These are phyloP conservation scores for Wickerhamiella domercqiae DNA, from an alignment of 805 yeast genomes.

Conservation along the genomic window DNA sequence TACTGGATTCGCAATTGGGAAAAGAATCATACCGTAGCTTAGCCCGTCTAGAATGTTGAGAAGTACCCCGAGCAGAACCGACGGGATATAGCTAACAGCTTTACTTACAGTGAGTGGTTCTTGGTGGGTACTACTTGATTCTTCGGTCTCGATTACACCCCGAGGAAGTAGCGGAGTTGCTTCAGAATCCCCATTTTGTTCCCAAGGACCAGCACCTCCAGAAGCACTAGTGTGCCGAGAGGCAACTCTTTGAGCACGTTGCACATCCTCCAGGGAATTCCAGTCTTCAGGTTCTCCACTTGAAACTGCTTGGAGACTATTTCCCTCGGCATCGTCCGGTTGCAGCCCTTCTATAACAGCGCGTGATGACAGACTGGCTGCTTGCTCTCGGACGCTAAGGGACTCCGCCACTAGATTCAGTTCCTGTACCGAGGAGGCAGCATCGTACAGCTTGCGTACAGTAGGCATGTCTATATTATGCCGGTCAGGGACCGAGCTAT, in stretches of 20 bases:
- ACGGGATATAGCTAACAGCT: slow-evolving; percentile 38
- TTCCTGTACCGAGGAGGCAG: slow-evolving; percentile 5
- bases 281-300: neutral
- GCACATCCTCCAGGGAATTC: neutral
- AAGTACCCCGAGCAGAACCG: slow-evolving; percentile 71
- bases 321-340: neutral
- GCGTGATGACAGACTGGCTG: slow-evolving; percentile 13
- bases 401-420: slow-evolving; percentile 11
- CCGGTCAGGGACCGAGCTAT: no score
- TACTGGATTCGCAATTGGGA: slow-evolving; percentile 71
- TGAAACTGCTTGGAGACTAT: no score
- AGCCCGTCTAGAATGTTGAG: slow-evolving; percentile 83
- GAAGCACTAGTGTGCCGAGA: neutral
- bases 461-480: slow-evolving; percentile 1
- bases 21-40: slow-evolving; percentile 94
- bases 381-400: slow-evolving; percentile 14
- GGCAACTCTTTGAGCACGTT: neutral
- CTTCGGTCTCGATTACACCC: neutral
- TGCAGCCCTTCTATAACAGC: slow-evolving; percentile 12
- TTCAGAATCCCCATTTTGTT: neutral
- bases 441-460: slow-evolving; percentile 1
- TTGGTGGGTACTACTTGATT: neutral
- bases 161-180: neutral
- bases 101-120: slow-evolving; percentile 1
- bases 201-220: neutral